Evolutionary conservation across 176 grass and related monocot genomes (phyloP).

Genomic region (Oryza meyeriana): DNA sequence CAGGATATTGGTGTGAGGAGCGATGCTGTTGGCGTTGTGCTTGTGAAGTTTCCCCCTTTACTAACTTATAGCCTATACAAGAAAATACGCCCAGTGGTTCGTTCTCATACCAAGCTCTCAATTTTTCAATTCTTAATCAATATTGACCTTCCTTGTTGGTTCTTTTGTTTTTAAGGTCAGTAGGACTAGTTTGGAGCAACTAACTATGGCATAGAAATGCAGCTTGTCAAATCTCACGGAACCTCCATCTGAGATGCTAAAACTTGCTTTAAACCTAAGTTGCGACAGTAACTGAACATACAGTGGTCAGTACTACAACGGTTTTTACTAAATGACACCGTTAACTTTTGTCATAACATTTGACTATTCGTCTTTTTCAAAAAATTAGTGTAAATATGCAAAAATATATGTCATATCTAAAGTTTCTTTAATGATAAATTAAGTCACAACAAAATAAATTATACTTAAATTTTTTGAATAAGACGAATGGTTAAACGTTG

Average conservation of each 20-base stretch:
- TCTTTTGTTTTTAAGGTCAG: not conserved
- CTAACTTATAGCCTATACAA: conserved; percentile 84
- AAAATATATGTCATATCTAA: too few relatives aligned
- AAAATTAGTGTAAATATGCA: too few relatives aligned
- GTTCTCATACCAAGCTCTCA: conserved; percentile 38
- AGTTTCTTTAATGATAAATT: too few relatives aligned
- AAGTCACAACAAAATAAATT: too few relatives aligned
- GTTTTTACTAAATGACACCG: too few relatives aligned
- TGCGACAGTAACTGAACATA: not conserved
- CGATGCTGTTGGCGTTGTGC: conserved; percentile 70
- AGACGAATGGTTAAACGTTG: too few relatives aligned
- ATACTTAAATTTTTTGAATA: too few relatives aligned
- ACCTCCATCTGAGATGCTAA: not conserved
- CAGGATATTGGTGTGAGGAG: conserved; percentile 86
- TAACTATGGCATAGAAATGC: not conserved
- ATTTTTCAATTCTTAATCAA: not conserved
- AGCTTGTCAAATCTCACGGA: conserved; percentile 11
- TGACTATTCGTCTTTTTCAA: too few relatives aligned
- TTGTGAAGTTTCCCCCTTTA: conserved; percentile 76
- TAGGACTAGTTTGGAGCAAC: not conserved
- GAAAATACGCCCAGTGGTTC: conserved; percentile 95
- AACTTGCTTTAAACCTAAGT: not conserved
- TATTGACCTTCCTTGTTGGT: not conserved
- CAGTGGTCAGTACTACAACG: not conserved
- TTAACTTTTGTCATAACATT: too few relatives aligned